phyloP scores from a whole-genome alignment of 2,329 filamentous ascomycete genomes.

The Emericellopsis atlantica region DNA sequence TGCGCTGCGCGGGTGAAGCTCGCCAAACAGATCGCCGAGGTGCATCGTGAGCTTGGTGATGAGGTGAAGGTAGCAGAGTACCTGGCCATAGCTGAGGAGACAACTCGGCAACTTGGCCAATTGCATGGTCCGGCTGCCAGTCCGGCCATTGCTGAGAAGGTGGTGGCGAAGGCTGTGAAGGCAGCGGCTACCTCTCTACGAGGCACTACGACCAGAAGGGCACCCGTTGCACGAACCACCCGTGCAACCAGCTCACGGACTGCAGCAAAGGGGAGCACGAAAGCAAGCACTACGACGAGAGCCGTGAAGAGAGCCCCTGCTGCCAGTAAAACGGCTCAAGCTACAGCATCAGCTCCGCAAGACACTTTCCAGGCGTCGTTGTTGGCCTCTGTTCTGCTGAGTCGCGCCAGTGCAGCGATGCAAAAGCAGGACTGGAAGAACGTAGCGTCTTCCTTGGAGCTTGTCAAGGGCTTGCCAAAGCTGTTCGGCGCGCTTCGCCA shows the following conservation, averaged over 20 bases:
- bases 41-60: conserved; percentile 38
- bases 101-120: conserved; percentile 7
- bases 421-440: conserved; percentile 41
- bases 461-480: conserved; percentile 30
- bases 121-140: neutral
- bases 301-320: conserved; percentile 8
- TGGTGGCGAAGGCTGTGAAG: conserved; percentile 5
- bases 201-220: conserved; percentile 7
- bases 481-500: conserved; percentile 24
- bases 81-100: conserved; percentile 34
- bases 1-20: conserved; percentile 25
- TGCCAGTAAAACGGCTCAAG: conserved; percentile 5
- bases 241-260: conserved; percentile 4
- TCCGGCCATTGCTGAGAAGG: neutral
- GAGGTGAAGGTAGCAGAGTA: conserved; percentile 27
- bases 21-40: conserved; percentile 41
- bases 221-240: conserved; percentile 4
- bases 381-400: conserved; percentile 20
- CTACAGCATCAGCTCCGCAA: conserved; percentile 7
- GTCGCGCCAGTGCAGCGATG: conserved; percentile 30
- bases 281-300: conserved; percentile 7
- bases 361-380: conserved; percentile 23
- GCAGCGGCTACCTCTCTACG: conserved; percentile 8
- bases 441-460: conserved; percentile 42
- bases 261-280: conserved; percentile 4